Conservation (phyloP, 768 basidiomycete genomes). For the Coprinopsis cinerea region DNA sequence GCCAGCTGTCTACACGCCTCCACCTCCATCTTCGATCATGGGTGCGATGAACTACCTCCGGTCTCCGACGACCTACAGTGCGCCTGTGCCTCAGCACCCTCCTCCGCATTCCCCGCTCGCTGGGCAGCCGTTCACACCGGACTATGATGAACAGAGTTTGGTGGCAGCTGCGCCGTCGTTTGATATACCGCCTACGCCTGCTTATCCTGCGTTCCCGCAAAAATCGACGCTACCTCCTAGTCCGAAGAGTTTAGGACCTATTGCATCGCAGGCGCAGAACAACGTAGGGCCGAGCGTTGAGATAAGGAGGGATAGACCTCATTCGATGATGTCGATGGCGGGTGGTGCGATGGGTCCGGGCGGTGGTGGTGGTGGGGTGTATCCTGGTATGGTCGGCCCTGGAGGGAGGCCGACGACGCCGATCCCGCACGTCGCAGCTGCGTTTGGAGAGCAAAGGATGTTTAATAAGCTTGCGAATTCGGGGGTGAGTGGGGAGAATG, state of each 20-base stretch:
- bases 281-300: conserved; percentile 58
- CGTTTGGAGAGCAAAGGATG: conserved; percentile 35
- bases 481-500: conserved; percentile 42
- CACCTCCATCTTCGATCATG: conserved; percentile 27
- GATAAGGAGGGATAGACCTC: conserved; percentile 52
- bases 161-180: conserved; percentile 9
- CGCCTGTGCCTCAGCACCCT: conserved; percentile 33
- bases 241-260: conserved; percentile 51
- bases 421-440: conserved; percentile 43
- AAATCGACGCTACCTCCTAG: conserved; percentile 40
- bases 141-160: conserved; percentile 15
- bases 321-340: conserved; percentile 24
- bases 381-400: not conserved
- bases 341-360: too few relatives aligned
- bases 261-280: conserved; percentile 43
- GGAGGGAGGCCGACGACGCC: conserved; percentile 45
- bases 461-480: conserved; percentile 23
- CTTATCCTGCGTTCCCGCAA: conserved; percentile 64
- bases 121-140: conserved; percentile 14
- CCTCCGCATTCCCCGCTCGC: conserved; percentile 15
- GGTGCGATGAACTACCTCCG: conserved; percentile 31
- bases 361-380: too few relatives aligned
- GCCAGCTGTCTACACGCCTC: conserved; percentile 27
- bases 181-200: conserved; percentile 53
- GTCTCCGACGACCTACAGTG: conserved; percentile 51